Evolutionary conservation across 805 yeast genomes (phyloP).

Genomic region (Pichia occidentalis): DNA sequence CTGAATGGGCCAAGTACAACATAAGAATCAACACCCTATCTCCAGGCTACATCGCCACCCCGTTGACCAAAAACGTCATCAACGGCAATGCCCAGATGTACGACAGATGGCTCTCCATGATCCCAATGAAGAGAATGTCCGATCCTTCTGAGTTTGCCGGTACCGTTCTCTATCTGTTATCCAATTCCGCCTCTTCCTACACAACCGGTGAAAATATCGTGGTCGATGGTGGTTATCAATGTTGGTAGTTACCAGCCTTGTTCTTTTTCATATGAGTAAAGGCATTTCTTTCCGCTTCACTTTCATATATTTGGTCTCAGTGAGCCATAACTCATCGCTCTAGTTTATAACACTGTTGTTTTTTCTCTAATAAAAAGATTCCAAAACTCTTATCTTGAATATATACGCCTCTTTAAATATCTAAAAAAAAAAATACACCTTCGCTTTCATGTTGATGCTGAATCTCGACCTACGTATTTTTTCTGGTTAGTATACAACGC

Average conservation of each 20-base stretch:
- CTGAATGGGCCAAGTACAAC: conserved; percentile 75
- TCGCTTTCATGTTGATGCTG: too few species aligned
- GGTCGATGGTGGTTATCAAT: conserved; percentile 83
- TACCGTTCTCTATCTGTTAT: conserved; percentile 64
- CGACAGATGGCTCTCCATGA: conserved; percentile 62
- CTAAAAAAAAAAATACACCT: too few species aligned
- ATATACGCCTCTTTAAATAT: too few species aligned
- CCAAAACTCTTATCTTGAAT: too few species aligned
- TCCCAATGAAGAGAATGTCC: conserved; percentile 79
- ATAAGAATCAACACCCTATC: conserved; percentile 73
- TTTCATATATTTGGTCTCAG: too few species aligned
- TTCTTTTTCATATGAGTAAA: not conserved
- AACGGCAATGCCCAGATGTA: conserved; percentile 53
- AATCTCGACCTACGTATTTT: too few species aligned
- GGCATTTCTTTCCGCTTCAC: too few species aligned
- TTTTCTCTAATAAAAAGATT: too few species aligned
- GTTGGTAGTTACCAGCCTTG: conserved; percentile 45
- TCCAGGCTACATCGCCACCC: conserved; percentile 78
- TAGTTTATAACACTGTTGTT: too few species aligned
- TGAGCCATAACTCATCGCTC: too few species aligned
- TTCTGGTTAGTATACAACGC: too few species aligned
- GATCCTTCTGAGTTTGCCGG: conserved; percentile 81
- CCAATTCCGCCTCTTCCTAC: conserved; percentile 64
- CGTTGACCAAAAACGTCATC: conserved; percentile 66
- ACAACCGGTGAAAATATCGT: conserved; percentile 80